Evolutionary conservation across 2,329 filamentous ascomycete genomes (phyloP).

Genomic region (Trichoderma oligosporum): DNA sequence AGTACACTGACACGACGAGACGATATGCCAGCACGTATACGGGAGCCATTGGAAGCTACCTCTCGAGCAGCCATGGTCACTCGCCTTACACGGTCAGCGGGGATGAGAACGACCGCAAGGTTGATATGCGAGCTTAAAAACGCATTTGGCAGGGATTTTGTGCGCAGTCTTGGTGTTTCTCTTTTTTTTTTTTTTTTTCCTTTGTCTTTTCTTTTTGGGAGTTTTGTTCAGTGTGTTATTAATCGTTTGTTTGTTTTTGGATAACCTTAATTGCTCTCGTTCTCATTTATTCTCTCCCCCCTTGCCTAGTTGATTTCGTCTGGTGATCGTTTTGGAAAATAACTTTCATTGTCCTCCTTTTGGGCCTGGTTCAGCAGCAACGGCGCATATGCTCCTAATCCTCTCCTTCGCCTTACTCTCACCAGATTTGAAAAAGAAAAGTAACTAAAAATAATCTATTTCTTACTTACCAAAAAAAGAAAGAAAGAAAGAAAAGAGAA

Average conservation of each 20-base stretch:
- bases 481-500: too few relatives aligned
- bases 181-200: neutral
- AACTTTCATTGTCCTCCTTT: too few relatives aligned
- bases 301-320: neutral
- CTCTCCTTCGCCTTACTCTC: neutral
- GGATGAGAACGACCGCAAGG: slow-evolving; percentile 10
- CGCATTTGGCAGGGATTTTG: too few relatives aligned
- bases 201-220: neutral
- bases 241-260: too few relatives aligned
- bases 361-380: too few relatives aligned
- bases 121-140: slow-evolving; percentile 4
- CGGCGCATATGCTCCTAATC: too few relatives aligned
- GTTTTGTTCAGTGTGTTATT: too few relatives aligned
- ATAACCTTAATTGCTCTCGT: neutral
- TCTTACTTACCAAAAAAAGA: too few relatives aligned
- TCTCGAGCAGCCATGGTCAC: neutral
- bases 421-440: neutral
- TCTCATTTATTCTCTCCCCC: neutral
- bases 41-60: neutral
- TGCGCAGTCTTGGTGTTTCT: neutral
- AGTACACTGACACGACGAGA: slow-evolving; percentile 31
- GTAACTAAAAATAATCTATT: neutral
- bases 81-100: slow-evolving; percentile 7
- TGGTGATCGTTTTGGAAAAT: too few relatives aligned
- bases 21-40: slow-evolving; percentile 12